Percentiles rank a stretch among this genome's conserved stretches.
Conservation (phyloP, 2,329 filamentous ascomycete species). For the Botrytis pseudocinerea region DNA sequence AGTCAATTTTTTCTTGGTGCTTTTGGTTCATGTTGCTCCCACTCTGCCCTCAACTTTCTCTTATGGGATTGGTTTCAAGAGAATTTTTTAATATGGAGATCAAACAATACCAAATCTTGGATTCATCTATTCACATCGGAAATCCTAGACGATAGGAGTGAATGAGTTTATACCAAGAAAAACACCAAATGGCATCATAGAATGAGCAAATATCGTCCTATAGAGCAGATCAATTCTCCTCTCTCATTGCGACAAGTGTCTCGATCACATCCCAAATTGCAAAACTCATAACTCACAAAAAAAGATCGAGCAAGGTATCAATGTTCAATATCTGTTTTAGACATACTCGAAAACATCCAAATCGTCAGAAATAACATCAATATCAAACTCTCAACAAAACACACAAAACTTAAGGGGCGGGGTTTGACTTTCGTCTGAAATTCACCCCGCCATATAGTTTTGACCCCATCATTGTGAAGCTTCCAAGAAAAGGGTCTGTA, state of each 20-base stretch:
- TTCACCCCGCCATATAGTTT: background rate
- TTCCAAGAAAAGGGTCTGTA: background rate
- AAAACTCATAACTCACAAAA: background rate
- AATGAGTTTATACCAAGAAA: background rate
- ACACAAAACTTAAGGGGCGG: background rate
- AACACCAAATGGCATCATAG: background rate
- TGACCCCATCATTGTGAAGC: background rate
- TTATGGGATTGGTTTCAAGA: background rate
- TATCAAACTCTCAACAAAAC: conserved; percentile 7
- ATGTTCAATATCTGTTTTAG: background rate
- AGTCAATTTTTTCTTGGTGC: background rate
- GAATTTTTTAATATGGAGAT: background rate
- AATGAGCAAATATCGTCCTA: background rate
- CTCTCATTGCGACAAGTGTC: conserved; percentile 5
- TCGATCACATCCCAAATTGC: background rate
- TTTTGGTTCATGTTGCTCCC: background rate
- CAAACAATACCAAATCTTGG: background rate
- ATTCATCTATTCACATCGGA: background rate
- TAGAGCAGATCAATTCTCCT: background rate
- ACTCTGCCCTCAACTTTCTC: no score
- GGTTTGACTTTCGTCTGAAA: background rate
- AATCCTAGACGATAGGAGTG: background rate
- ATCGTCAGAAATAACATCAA: background rate
- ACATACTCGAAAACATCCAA: background rate
- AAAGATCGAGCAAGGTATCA: background rate